These are phyloP conservation scores for Penicillium sp. DNA, from an alignment of 2,329 filamentous ascomycete genomes.

Conservation along the genomic window DNA sequence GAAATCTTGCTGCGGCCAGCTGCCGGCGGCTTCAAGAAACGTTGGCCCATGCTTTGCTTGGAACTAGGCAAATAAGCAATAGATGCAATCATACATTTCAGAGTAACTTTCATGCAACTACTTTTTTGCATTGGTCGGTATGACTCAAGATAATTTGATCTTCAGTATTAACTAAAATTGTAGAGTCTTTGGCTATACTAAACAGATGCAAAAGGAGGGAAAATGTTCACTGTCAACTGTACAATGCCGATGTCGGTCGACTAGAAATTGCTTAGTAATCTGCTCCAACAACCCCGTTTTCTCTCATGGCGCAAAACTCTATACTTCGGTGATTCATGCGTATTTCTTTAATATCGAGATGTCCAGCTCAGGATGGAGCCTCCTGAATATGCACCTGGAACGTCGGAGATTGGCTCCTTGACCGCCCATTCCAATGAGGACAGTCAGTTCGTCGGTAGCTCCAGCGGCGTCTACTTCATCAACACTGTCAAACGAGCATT, in stretches of 20 bases:
- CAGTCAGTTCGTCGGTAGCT: conserved; percentile 55
- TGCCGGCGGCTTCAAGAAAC: too few relatives aligned
- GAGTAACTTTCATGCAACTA: not conserved
- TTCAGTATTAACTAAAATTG: not conserved
- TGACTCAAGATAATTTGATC: not conserved
- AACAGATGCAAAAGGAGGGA: too few relatives aligned
- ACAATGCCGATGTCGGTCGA: not conserved
- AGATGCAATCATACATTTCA: not conserved
- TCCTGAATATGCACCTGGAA: conserved; percentile 25
- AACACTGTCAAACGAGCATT: conserved; percentile 57
- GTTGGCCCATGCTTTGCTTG: too few relatives aligned
- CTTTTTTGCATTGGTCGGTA: not conserved
- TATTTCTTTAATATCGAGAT: conserved; percentile 9
- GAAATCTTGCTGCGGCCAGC: not conserved
- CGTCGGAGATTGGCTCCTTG: conserved; percentile 45
- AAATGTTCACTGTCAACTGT: not conserved
- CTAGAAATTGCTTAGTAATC: not conserved
- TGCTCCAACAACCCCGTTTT: not conserved
- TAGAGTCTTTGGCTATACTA: not conserved
- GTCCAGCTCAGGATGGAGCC: conserved; percentile 26
- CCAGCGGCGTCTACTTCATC: conserved; percentile 55
- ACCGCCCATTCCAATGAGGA: conserved; percentile 45
- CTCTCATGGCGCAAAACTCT: not conserved
- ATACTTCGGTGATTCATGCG: not conserved
- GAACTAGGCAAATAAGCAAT: too few relatives aligned